Percentiles rank a stretch among this genome's conserved stretches.
Evolutionary conservation across 176 grass and related monocot species (phyloP).

Genomic region (Chloris gayana): DNA sequence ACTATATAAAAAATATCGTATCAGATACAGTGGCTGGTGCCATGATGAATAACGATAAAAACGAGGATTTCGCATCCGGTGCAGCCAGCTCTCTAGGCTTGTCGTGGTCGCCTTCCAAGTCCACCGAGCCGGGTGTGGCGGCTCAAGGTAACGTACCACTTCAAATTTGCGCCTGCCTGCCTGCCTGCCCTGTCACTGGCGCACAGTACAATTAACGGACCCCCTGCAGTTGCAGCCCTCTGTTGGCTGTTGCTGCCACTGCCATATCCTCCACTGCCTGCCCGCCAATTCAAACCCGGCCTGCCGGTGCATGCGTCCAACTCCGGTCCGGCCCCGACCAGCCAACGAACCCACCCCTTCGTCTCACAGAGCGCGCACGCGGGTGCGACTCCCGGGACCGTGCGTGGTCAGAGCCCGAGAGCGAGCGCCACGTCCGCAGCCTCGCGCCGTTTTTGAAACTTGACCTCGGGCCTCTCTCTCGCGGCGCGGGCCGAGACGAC

Average conservation of each 20-base stretch:
- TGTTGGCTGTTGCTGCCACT: neutral
- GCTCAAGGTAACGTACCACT: neutral
- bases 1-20: neutral
- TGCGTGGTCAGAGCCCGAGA: neutral
- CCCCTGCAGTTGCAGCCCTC: constrained; percentile 11
- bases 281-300: constrained; percentile 44
- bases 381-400: neutral
- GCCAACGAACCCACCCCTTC: constrained; percentile 5
- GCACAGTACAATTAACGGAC: constrained; percentile 40
- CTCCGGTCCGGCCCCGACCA: neutral
- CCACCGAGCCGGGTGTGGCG: neutral
- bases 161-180: neutral
- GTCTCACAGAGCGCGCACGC: neutral
- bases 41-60: neutral
- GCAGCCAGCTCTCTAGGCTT: neutral
- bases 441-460: constrained; percentile 43
- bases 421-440: neutral
- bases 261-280: neutral
- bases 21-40: neutral
- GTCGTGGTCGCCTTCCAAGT: neutral
- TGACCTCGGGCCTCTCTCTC: neutral
- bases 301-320: constrained; percentile 35
- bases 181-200: neutral
- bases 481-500: constrained; percentile 39
- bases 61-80: neutral